These are phyloP conservation scores for Chlamydomonas schloesseri DNA, from an alignment of 139 green algal genomes.

Conservation along the genomic window DNA sequence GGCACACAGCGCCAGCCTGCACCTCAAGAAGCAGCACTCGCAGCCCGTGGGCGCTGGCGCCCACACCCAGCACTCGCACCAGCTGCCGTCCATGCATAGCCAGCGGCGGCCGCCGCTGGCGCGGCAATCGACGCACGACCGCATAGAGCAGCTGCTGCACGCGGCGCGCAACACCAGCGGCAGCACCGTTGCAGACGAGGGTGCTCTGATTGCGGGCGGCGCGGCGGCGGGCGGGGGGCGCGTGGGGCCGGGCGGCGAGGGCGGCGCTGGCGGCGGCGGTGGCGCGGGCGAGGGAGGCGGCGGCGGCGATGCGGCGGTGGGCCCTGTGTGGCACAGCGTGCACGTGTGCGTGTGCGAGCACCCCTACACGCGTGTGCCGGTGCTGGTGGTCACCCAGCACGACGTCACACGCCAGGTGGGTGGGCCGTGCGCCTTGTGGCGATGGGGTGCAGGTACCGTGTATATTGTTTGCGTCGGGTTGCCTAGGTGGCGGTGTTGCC, in stretches of 20 bases:
- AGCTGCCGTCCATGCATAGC: neutral
- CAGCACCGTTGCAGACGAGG: neutral
- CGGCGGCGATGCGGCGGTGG: neutral
- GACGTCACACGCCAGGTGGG: constrained; percentile 30
- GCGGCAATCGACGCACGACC: constrained; percentile 22
- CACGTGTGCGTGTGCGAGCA: constrained; percentile 29
- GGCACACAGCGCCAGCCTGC: no score
- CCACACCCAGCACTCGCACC: no score
- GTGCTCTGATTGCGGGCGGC: neutral
- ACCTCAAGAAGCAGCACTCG: no score
- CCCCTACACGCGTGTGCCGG: neutral
- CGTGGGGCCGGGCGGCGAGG: neutral
- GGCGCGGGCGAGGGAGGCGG: neutral
- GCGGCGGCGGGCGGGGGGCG: neutral
- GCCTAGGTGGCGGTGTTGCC: no score
- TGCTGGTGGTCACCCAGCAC: constrained; percentile 40
- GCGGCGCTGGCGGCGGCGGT: neutral
- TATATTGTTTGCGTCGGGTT: no score
- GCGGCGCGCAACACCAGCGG: neutral
- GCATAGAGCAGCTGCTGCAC: constrained; percentile 25
- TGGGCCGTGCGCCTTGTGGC: no score
- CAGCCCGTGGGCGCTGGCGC: no score
- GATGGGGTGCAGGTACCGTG: no score
- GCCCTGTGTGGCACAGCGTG: constrained; percentile 5
- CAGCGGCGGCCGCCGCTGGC: no score